Conservation (phyloP, 192 early-diverging fungal genomes). For the Phlyctochytrium planicorne region DNA sequence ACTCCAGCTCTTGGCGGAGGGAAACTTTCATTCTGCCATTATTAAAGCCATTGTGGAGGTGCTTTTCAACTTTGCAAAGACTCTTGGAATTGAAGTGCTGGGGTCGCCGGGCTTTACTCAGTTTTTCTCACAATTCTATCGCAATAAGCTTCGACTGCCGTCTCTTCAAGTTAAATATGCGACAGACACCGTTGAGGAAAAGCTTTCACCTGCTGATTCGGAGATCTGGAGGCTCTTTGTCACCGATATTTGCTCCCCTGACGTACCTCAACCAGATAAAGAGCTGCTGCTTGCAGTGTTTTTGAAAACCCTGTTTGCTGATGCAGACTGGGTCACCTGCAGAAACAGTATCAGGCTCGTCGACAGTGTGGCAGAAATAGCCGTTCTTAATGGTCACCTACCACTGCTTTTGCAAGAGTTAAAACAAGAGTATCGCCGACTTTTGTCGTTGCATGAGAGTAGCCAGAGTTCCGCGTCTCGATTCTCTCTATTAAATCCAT, state of each 20-base stretch:
- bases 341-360: slow-evolving; percentile 17
- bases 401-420: background rate
- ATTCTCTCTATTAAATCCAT: slow-evolving; percentile 21
- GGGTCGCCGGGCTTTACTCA: background rate
- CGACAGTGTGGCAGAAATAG: slow-evolving; percentile 20
- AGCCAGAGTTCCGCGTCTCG: background rate
- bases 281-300: background rate
- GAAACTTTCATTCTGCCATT: slow-evolving; percentile 10
- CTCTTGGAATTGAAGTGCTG: slow-evolving; percentile 9
- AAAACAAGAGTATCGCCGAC: slow-evolving; percentile 9
- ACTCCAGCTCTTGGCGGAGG: slow-evolving; percentile 26
- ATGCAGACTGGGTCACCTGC: slow-evolving; percentile 28
- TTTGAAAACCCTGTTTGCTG: slow-evolving; percentile 18
- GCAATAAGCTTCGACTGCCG: slow-evolving; percentile 3
- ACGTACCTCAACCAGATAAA: background rate
- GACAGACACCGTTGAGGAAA: background rate
- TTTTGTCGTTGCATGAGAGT: background rate
- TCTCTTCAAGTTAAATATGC: background rate
- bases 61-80: slow-evolving; percentile 19
- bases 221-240: background rate
- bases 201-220: no score
- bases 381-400: background rate
- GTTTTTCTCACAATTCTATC: slow-evolving; percentile 16
- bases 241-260: background rate
- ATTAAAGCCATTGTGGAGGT: slow-evolving; percentile 18